These are phyloP conservation scores for Coelastrella sp. DNA, from an alignment of 139 green algal genomes.

Conservation along the genomic window DNA sequence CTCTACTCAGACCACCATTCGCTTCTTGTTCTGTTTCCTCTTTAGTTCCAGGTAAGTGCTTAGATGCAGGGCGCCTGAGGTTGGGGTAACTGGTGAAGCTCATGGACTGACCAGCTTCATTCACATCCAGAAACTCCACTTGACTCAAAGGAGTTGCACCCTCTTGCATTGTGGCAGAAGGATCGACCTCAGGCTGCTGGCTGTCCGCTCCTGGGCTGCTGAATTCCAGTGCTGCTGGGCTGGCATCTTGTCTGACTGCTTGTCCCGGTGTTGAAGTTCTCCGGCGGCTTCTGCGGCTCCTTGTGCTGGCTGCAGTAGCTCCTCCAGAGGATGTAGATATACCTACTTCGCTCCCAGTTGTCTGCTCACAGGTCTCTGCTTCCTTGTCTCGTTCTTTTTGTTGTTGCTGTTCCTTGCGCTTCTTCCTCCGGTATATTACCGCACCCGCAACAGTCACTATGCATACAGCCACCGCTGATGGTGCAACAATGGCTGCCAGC, in stretches of 20 bases:
- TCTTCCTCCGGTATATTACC: background rate
- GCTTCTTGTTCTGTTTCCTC: background rate
- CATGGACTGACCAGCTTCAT: background rate
- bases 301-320: too few species aligned
- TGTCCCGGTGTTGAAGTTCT: too few species aligned
- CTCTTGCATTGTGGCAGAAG: background rate
- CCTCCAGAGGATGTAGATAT: background rate
- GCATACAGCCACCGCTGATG: background rate
- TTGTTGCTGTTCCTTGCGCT: background rate
- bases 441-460: background rate
- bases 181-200: background rate
- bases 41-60: background rate
- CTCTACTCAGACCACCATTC: background rate
- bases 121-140: background rate
- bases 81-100: background rate
- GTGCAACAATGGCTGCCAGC: background rate
- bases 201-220: background rate
- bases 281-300: too few species aligned
- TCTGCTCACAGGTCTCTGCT: background rate
- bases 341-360: background rate
- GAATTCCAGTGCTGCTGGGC: background rate
- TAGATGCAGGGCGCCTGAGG: background rate
- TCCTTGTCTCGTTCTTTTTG: too few species aligned
- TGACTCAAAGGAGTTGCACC: background rate
- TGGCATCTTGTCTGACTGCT: background rate